Conservation (phyloP, 805 yeast genomes). For the Metschnikowia baotianmanensis region DNA sequence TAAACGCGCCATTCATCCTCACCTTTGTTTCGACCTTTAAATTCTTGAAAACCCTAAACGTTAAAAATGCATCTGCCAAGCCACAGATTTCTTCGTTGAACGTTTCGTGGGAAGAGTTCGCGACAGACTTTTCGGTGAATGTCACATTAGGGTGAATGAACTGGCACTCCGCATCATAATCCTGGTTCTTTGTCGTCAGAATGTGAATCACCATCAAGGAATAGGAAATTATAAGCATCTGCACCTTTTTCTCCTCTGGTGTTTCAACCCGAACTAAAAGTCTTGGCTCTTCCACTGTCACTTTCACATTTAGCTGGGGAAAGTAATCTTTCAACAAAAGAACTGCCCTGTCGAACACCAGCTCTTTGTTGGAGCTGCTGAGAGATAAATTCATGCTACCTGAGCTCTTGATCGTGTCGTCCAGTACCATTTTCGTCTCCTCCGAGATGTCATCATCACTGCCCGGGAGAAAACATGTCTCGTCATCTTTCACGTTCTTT, state of each 20-base stretch:
- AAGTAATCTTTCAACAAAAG: slow-evolving; percentile 5
- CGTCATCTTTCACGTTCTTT: neutral
- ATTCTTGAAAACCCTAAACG: slow-evolving; percentile 27
- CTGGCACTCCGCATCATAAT: slow-evolving; percentile 35
- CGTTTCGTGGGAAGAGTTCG: slow-evolving; percentile 1
- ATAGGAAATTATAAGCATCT: slow-evolving; percentile 31
- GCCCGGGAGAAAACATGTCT: slow-evolving; percentile 4
- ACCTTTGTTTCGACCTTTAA: slow-evolving; percentile 24
- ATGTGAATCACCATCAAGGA: slow-evolving; percentile 36
- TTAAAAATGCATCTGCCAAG: slow-evolving; percentile 20
- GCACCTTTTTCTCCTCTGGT: slow-evolving; percentile 21
- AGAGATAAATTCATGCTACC: no score
- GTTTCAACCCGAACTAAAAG: slow-evolving; percentile 23
- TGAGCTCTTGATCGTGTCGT: neutral
- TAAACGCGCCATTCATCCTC: slow-evolving; percentile 20
- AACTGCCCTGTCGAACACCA: slow-evolving; percentile 5
- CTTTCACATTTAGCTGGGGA: slow-evolving; percentile 15
- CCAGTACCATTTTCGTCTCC: slow-evolving; percentile 2
- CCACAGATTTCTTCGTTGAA: slow-evolving; percentile 25
- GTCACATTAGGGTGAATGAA: slow-evolving; percentile 31
- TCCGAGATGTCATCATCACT: slow-evolving; percentile 12
- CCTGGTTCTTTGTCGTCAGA: slow-evolving; percentile 28
- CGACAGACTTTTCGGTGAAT: slow-evolving; percentile 26
- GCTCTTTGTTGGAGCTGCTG: neutral
- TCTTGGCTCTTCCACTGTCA: slow-evolving; percentile 19